A percentile compares a stretch with the other conserved stretches of the same genome.
These are phyloP conservation scores for Arthrocladium fulminans DNA, from an alignment of 2,329 filamentous ascomycete genomes.

Conservation along the genomic window DNA sequence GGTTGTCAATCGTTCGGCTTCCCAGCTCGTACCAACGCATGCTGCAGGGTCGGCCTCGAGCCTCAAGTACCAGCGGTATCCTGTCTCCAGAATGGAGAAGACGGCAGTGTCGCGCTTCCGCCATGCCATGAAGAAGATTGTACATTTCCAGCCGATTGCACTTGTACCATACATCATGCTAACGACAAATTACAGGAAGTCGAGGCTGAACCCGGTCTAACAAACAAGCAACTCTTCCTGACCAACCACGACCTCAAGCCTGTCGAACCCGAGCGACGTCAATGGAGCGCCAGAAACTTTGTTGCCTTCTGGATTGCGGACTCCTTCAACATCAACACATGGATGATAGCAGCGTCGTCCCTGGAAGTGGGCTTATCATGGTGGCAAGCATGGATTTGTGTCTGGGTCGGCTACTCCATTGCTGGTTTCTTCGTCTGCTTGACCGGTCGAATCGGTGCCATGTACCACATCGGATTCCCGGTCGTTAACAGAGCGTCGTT, in stretches of 20 bases:
- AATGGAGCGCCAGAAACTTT: constrained; percentile 31
- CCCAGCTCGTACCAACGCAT: neutral
- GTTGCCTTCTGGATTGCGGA: constrained; percentile 36
- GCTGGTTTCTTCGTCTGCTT: constrained; percentile 29
- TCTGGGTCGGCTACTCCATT: constrained; percentile 34
- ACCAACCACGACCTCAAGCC: constrained; percentile 36
- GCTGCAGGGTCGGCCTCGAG: neutral
- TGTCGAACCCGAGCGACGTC: constrained; percentile 31
- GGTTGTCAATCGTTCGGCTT: constrained; percentile 1
- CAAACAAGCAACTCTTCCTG: constrained; percentile 40
- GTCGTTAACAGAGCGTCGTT: constrained; percentile 30
- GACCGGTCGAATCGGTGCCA: constrained; percentile 32
- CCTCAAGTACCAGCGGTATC: neutral
- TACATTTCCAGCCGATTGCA: neutral
- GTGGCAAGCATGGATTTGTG: constrained; percentile 35
- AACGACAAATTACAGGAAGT: constrained; percentile 39
- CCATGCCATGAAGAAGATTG: neutral
- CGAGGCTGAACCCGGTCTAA: constrained; percentile 65
- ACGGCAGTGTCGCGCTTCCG: neutral
- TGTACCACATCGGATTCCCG: constrained; percentile 38
- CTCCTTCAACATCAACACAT: constrained; percentile 31
- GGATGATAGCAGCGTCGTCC: constrained; percentile 31
- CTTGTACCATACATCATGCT: neutral
- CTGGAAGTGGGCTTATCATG: constrained; percentile 33
- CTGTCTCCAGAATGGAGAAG: constrained; percentile 5